Conservation (phyloP, 495 filamentous ascomycete species). For the Aspergillus olivimuriae region DNA sequence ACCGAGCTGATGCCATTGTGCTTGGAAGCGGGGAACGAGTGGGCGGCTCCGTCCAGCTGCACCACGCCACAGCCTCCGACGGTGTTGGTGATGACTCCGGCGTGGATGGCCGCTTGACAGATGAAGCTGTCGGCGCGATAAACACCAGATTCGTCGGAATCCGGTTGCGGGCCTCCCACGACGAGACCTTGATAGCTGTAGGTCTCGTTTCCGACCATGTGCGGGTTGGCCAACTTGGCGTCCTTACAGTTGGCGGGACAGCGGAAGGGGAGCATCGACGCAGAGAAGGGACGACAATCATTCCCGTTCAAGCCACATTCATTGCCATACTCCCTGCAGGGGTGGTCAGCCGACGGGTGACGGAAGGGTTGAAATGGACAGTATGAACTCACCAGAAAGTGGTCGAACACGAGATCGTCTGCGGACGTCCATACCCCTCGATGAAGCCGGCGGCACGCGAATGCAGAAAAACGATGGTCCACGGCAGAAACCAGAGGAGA, state of each 20-base stretch:
- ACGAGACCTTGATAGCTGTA: constrained; percentile 65
- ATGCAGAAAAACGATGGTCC: constrained; percentile 58
- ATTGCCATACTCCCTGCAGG: constrained; percentile 58
- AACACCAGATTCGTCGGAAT: constrained; percentile 31
- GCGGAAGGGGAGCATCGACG: constrained; percentile 63
- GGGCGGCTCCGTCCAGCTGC: constrained; percentile 58
- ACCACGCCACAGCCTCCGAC: constrained; percentile 73
- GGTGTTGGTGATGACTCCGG: constrained; percentile 60
- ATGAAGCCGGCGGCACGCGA: constrained; percentile 60
- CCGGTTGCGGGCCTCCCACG: constrained; percentile 60
- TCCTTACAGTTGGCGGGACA: constrained; percentile 72
- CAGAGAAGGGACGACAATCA: constrained; percentile 72
- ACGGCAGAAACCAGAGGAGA: constrained; percentile 65
- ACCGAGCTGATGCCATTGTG: constrained; percentile 61
- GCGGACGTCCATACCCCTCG: constrained; percentile 59
- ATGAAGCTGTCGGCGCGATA: constrained; percentile 83
- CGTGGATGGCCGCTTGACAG: constrained; percentile 74
- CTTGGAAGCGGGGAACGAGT: constrained; percentile 52
- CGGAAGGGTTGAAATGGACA: not conserved
- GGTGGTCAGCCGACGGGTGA: not conserved
- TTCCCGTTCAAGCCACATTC: constrained; percentile 74
- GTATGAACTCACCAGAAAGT: constrained; percentile 44
- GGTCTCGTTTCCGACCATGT: constrained; percentile 67
- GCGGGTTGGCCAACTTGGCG: constrained; percentile 60
- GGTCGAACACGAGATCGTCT: constrained; percentile 60